Evolutionary conservation across 2,329 filamentous ascomycete genomes (phyloP).

Genomic region (Fusarium anthophilum): DNA sequence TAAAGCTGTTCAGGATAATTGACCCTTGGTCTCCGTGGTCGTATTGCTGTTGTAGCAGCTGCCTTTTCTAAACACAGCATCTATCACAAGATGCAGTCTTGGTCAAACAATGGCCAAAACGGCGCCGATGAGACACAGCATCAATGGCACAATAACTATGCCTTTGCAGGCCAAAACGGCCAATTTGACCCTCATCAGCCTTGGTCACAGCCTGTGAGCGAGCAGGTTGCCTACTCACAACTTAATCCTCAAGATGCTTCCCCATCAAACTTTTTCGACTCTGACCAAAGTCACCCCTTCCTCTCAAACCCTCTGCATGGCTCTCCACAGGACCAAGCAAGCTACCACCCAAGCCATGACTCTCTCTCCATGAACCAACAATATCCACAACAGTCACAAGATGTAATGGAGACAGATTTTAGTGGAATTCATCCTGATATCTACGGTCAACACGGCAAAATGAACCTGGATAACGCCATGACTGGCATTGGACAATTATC

Average conservation of each 20-base stretch:
- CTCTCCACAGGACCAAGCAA: conserved; percentile 41
- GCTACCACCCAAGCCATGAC: conserved; percentile 46
- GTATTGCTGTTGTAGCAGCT: conserved; percentile 36
- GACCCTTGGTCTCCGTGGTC: conserved; percentile 34
- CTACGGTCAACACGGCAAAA: conserved; percentile 50
- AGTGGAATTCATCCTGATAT: conserved; percentile 50
- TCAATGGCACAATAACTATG: conserved; percentile 50
- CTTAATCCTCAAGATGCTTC: conserved; percentile 46
- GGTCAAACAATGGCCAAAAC: conserved; percentile 50
- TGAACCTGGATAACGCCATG: conserved; percentile 43
- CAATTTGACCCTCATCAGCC: conserved; percentile 52
- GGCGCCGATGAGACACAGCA: conserved; percentile 48
- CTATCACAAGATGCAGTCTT: conserved; percentile 52
- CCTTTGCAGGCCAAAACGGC: conserved; percentile 46
- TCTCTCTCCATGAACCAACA: conserved; percentile 47
- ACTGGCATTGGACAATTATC: conserved; percentile 46
- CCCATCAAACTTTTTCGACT: conserved; percentile 48
- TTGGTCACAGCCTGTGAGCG: conserved; percentile 51
- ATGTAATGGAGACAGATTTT: conserved; percentile 51
- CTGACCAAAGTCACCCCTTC: conserved; percentile 47
- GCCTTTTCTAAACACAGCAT: conserved; percentile 32
- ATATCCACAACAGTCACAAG: conserved; percentile 47
- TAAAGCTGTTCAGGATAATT: conserved; percentile 38
- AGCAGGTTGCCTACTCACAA: conserved; percentile 48
- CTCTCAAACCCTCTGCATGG: conserved; percentile 44